Conservation (phyloP, 2,329 filamentous ascomycete genomes). For the Colletotrichum somersetense region DNA sequence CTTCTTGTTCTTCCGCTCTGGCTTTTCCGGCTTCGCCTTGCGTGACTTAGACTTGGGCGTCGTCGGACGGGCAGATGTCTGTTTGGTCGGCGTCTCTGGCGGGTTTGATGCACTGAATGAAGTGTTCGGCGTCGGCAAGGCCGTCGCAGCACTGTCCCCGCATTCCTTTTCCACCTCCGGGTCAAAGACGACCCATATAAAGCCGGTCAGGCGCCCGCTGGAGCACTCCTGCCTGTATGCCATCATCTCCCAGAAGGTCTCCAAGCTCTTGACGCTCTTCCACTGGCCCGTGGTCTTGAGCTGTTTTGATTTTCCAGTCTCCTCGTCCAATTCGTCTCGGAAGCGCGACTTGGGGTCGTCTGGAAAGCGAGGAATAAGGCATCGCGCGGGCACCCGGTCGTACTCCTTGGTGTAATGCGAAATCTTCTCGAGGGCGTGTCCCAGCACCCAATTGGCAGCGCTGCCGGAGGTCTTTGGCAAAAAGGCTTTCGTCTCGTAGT, state of each 20-base stretch:
- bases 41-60: conserved; percentile 52
- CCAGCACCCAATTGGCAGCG: conserved; percentile 75
- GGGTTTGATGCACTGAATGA: conserved; percentile 46
- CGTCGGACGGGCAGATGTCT: conserved; percentile 42
- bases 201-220: conserved; percentile 90
- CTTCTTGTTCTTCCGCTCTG: conserved; percentile 47
- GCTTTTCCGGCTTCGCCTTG: conserved; percentile 52
- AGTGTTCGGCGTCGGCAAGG: conserved; percentile 47
- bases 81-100: conserved; percentile 52
- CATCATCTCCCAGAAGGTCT: conserved; percentile 99
- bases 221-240: conserved; percentile 96
- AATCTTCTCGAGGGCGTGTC: conserved; percentile 76
- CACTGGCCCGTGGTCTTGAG: conserved; percentile 75
- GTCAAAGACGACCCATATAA: conserved; percentile 92
- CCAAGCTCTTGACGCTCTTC: conserved; percentile 85
- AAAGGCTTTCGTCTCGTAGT: conserved; percentile 83
- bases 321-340: conserved; percentile 88
- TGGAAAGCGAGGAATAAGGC: conserved; percentile 89
- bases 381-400: conserved; percentile 78
- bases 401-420: conserved; percentile 72
- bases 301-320: conserved; percentile 70
- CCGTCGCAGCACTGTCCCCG: conserved; percentile 11
- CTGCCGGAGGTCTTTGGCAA: conserved; percentile 69
- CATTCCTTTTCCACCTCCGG: conserved; percentile 50
- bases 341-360: conserved; percentile 96